phyloP scores from a whole-genome alignment of 2,329 filamentous ascomycete species.

The Ophidiomyces ophidiicola region DNA sequence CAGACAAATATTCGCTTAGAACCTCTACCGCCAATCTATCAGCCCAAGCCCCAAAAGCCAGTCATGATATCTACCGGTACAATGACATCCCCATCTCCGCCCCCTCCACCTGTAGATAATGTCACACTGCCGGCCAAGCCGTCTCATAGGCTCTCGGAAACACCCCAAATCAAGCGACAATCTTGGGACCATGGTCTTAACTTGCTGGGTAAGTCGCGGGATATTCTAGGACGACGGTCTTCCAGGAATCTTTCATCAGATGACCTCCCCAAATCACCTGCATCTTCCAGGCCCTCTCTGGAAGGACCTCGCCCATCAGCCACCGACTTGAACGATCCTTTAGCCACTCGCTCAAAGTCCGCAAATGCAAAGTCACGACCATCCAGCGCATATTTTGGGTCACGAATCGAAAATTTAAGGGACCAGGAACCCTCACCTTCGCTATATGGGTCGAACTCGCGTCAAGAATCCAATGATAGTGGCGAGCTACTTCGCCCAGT shows the following conservation, averaged over 20 bases:
- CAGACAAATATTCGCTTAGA: constrained; percentile 21
- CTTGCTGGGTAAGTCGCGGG: constrained; percentile 8
- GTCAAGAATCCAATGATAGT: constrained; percentile 26
- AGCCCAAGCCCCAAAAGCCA: constrained; percentile 38
- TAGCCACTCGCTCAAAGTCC: constrained; percentile 47
- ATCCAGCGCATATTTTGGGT: constrained; percentile 69
- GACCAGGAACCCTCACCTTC: constrained; percentile 54
- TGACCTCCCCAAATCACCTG: constrained; percentile 42
- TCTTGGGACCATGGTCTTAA: constrained; percentile 26
- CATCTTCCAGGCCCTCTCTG: constrained; percentile 54
- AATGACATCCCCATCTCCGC: constrained; percentile 53
- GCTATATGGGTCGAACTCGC: constrained; percentile 23
- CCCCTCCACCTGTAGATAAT: constrained; percentile 26
- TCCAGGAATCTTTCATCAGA: constrained; percentile 41
- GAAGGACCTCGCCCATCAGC: constrained; percentile 56
- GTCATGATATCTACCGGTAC: constrained; percentile 60
- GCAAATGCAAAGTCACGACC: constrained; percentile 59
- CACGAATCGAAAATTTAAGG: constrained; percentile 68
- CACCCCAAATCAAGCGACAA: constrained; percentile 35
- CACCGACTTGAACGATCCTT: constrained; percentile 47
- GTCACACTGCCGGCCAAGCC: constrained; percentile 27
- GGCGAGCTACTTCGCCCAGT: constrained; percentile 25
- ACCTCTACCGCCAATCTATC: constrained; percentile 24
- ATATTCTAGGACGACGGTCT: constrained; percentile 10
- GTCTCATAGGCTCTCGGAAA: constrained; percentile 44